These are phyloP conservation scores for Oleoguttula mirabilis DNA, from an alignment of 495 filamentous ascomycete species.

Conservation along the genomic window DNA sequence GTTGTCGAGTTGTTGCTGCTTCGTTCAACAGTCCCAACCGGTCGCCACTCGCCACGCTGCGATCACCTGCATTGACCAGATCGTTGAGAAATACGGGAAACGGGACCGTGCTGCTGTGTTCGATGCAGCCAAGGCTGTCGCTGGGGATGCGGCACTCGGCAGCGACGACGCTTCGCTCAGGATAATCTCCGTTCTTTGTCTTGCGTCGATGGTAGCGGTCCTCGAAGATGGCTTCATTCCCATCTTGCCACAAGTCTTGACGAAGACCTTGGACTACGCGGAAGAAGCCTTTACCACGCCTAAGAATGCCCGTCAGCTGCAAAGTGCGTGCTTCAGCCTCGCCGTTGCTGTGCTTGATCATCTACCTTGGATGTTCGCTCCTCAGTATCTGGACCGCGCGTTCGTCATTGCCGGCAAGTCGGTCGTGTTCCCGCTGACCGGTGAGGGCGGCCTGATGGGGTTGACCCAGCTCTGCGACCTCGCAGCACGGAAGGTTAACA, in stretches of 20 bases:
- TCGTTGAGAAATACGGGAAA: slow-evolving; percentile 84
- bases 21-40: slow-evolving; percentile 54
- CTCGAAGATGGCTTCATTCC: slow-evolving; percentile 76
- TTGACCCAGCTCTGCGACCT: slow-evolving; percentile 50
- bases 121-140: slow-evolving; percentile 56
- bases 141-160: slow-evolving; percentile 62
- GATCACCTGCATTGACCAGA: slow-evolving; percentile 75
- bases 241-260: slow-evolving; percentile 62
- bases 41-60: slow-evolving; percentile 66
- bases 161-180: slow-evolving; percentile 59
- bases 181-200: slow-evolving; percentile 70
- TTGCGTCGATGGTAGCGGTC: slow-evolving; percentile 78
- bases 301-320: slow-evolving; percentile 44
- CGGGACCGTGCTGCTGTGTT: slow-evolving; percentile 58
- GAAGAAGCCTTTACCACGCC: slow-evolving; percentile 44
- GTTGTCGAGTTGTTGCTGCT: slow-evolving; percentile 58
- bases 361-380: slow-evolving; percentile 75
- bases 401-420: slow-evolving; percentile 58
- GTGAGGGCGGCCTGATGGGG: slow-evolving; percentile 41
- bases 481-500: slow-evolving; percentile 58
- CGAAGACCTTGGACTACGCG: slow-evolving; percentile 56
- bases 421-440: slow-evolving; percentile 40
- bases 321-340: slow-evolving; percentile 71
- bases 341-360: slow-evolving; percentile 64
- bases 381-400: slow-evolving; percentile 54